phyloP scores from a whole-genome alignment of 2,329 filamentous ascomycete species.

The Arthrobotrys sinensis region DNA sequence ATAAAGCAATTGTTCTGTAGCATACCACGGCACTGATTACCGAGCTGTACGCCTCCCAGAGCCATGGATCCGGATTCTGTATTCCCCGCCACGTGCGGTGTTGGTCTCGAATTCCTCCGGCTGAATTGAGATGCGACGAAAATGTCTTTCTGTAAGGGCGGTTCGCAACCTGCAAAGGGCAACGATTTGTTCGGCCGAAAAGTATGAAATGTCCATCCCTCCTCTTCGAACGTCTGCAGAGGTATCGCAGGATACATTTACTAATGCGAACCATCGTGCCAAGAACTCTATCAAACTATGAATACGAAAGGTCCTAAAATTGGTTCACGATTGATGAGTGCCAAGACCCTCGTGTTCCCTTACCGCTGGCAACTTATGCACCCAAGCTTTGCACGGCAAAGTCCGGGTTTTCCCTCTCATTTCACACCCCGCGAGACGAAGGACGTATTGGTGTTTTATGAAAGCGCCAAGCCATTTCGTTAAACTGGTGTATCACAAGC shows the following conservation, averaged over 20 bases:
- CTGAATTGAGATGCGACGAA: neutral
- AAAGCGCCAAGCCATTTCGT: neutral
- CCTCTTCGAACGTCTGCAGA: too few relatives aligned
- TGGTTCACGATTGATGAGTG: slow-evolving; percentile 7
- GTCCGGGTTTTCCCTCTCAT: slow-evolving; percentile 5
- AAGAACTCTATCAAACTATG: slow-evolving; percentile 7
- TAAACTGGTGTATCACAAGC: slow-evolving; percentile 13
- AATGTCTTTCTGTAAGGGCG: neutral
- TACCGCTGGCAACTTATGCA: neutral
- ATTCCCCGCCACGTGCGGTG: slow-evolving; percentile 15
- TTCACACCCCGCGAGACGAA: neutral
- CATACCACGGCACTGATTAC: slow-evolving; percentile 9
- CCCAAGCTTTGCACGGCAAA: slow-evolving; percentile 4
- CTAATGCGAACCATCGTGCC: slow-evolving; percentile 5
- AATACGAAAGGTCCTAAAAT: slow-evolving; percentile 7
- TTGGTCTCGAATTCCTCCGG: slow-evolving; percentile 9
- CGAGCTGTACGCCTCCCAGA: slow-evolving; percentile 8
- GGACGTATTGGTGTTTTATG: neutral
- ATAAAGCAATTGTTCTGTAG: slow-evolving; percentile 1
- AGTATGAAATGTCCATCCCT: neutral
- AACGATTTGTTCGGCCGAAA: neutral
- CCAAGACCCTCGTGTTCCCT: neutral
- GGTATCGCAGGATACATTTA: neutral
- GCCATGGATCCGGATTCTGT: slow-evolving; percentile 20
- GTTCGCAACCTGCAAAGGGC: neutral